Conservation (phyloP, 2,329 filamentous ascomycete species). For the Penicillium sp. region DNA sequence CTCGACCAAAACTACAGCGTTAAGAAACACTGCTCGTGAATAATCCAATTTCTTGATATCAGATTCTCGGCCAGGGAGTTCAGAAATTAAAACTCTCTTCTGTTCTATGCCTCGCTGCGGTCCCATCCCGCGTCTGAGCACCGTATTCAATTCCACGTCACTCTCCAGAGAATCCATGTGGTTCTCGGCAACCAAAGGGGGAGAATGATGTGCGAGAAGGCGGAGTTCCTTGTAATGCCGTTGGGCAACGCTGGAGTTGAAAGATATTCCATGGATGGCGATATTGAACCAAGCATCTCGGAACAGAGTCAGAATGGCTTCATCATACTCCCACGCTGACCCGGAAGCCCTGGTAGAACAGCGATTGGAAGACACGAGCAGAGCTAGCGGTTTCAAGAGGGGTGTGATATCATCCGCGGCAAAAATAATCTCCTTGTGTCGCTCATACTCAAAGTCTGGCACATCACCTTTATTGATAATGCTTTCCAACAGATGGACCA, state of each 20-base stretch:
- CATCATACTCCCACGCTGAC: slow-evolving; percentile 51
- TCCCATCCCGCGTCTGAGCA: slow-evolving; percentile 81
- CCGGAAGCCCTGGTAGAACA: slow-evolving; percentile 25
- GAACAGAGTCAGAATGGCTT: slow-evolving; percentile 70
- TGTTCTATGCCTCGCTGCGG: slow-evolving; percentile 70
- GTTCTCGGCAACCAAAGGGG: slow-evolving; percentile 82
- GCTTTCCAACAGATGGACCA: slow-evolving; percentile 77
- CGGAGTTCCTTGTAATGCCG: slow-evolving; percentile 74
- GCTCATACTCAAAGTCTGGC: slow-evolving; percentile 69
- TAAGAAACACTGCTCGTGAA: slow-evolving; percentile 86
- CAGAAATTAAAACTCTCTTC: slow-evolving; percentile 71
- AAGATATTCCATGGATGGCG: slow-evolving; percentile 84
- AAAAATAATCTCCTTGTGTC: slow-evolving; percentile 75
- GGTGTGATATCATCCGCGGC: slow-evolving; percentile 85
- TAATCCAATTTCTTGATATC: slow-evolving; percentile 85
- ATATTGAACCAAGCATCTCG: slow-evolving; percentile 99
- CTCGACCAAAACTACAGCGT: slow-evolving; percentile 86
- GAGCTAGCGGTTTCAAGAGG: slow-evolving; percentile 80
- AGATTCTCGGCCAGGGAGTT: slow-evolving; percentile 72
- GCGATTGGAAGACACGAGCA: slow-evolving; percentile 64
- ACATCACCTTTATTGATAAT: slow-evolving; percentile 90
- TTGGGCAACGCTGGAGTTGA: slow-evolving; percentile 70
- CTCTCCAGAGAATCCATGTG: slow-evolving; percentile 88
- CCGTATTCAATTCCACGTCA: slow-evolving; percentile 93
- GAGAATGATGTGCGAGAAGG: slow-evolving; percentile 81